Percentiles rank a stretch among this genome's conserved stretches.
phyloP scores from a whole-genome alignment of 2,329 filamentous ascomycete species.

The Penicillium palitans region DNA sequence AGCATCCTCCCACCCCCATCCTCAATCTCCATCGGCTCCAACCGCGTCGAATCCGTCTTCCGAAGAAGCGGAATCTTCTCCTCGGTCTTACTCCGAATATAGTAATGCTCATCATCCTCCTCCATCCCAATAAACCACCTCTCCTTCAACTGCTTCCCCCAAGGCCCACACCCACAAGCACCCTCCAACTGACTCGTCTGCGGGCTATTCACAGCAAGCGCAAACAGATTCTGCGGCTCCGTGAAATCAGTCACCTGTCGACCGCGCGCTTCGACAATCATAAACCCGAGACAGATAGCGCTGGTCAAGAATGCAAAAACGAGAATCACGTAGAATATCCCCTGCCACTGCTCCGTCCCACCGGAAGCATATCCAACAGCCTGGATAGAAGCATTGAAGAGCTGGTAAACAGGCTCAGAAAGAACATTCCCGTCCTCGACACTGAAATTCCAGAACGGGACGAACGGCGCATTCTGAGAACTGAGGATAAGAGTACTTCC shows the following conservation, averaged over 20 bases:
- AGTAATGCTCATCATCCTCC: conserved; percentile 54
- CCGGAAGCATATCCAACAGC: conserved; percentile 71
- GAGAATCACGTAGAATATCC: conserved; percentile 67
- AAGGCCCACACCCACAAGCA: conserved; percentile 58
- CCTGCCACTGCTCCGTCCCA: conserved; percentile 61
- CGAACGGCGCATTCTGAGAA: conserved; percentile 61
- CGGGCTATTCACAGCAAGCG: conserved; percentile 67
- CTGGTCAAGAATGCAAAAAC: conserved; percentile 67
- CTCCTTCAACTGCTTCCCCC: conserved; percentile 50
- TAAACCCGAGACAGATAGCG: conserved; percentile 63
- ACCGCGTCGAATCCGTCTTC: not conserved
- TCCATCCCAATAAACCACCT: conserved; percentile 49
- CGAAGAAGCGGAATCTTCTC: conserved; percentile 11
- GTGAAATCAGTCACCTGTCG: conserved; percentile 75
- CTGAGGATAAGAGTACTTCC: conserved; percentile 66
- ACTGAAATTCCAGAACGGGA: conserved; percentile 56
- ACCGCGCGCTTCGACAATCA: conserved; percentile 54
- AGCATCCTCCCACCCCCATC: conserved; percentile 18
- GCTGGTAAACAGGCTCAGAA: conserved; percentile 51
- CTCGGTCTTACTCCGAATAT: conserved; percentile 43
- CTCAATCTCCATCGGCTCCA: conserved; percentile 21
- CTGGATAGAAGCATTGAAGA: conserved; percentile 64
- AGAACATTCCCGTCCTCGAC: conserved; percentile 36
- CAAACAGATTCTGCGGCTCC: conserved; percentile 74
- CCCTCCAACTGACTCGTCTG: conserved; percentile 54